phyloP scores from a whole-genome alignment of 2,329 filamentous ascomycete genomes.

The Aureobasidium lini region DNA sequence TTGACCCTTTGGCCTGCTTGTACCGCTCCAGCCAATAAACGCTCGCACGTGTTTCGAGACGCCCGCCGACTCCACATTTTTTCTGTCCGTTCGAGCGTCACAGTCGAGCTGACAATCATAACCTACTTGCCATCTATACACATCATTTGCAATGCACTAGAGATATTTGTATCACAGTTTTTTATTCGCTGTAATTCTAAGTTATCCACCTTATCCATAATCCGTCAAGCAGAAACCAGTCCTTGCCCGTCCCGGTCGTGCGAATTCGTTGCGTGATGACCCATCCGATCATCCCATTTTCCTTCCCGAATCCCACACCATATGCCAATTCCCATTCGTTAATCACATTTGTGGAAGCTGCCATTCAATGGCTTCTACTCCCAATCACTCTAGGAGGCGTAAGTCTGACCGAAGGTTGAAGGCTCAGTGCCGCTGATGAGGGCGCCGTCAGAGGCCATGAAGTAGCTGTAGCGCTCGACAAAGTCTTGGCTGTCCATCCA shows the following conservation, averaged over 20 bases:
- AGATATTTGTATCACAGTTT: background rate
- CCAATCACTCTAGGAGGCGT: conserved; percentile 17
- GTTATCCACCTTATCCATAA: background rate
- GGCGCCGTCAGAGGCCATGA: conserved; percentile 30
- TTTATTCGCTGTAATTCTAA: background rate
- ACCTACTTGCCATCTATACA: background rate
- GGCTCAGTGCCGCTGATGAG: conserved; percentile 27
- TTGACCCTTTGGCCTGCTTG: background rate
- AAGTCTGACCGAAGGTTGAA: conserved; percentile 24
- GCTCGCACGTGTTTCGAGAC: background rate
- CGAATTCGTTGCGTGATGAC: conserved; percentile 2
- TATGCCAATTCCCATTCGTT: background rate
- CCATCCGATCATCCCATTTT: background rate
- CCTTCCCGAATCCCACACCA: background rate
- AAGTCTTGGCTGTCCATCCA: conserved; percentile 36
- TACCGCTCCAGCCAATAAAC: conserved; percentile 4
- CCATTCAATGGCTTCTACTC: background rate
- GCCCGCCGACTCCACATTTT: background rate
- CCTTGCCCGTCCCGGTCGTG: conserved; percentile 1
- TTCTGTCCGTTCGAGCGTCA: background rate
- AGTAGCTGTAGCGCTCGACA: conserved; percentile 36
- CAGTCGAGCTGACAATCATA: background rate
- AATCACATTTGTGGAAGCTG: background rate
- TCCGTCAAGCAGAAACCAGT: conserved; percentile 10
- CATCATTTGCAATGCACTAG: background rate